Base-by-base conservation (phyloP, 2,329 filamentous ascomycete genomes). In the Botrytis paeoniae region DNA sequence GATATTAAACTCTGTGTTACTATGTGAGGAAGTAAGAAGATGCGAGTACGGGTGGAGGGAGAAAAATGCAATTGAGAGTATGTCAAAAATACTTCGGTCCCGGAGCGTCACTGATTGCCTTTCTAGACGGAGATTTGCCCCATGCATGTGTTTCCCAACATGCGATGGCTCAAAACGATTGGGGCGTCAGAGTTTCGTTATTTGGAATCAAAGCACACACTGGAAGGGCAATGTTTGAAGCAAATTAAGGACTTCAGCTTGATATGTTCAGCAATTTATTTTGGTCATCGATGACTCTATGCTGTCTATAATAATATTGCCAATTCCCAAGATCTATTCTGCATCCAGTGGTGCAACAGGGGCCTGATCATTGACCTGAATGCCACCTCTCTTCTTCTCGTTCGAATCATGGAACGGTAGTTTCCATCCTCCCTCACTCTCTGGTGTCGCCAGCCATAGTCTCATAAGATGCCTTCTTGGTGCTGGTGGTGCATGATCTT, bases 341-440 rank as follows among this genome's bases (percentile, higher is more conserved):
- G 92, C 93, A 84, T 95, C 93, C 66, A 94, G 83, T 16, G 91
- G 91, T 60, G 91, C 92, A 69, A 90, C 88, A 1, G 94, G 94
- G 14, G 91, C 85, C 39, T 87, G 92, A 81, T 97, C 89, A 81
- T 97, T 89, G 3, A 97, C 94, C 84, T 97, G 94, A 76, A 97
- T 93, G 0, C 94, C 94, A 12, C 93, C 93, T 29, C 94, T 87
- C 88, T 97, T 97, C 88, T 93, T 93, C 86, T 96, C 92, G 72
- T 88, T 85, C 72, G 88, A 92, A 82, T 97, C 94, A 78, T 89
- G 90, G 83, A 95, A 95, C 1, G 94, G 94, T 82, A 97, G 82
- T 69, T 88, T 89, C 94, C 94, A 97, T 0, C 94, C 94, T 4
- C 93, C 94, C 82, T 97, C 94, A 35, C 83, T 85, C 83, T 95